phyloP scores from a whole-genome alignment of 331 rosid genomes.

The Ulmus americana region DNA sequence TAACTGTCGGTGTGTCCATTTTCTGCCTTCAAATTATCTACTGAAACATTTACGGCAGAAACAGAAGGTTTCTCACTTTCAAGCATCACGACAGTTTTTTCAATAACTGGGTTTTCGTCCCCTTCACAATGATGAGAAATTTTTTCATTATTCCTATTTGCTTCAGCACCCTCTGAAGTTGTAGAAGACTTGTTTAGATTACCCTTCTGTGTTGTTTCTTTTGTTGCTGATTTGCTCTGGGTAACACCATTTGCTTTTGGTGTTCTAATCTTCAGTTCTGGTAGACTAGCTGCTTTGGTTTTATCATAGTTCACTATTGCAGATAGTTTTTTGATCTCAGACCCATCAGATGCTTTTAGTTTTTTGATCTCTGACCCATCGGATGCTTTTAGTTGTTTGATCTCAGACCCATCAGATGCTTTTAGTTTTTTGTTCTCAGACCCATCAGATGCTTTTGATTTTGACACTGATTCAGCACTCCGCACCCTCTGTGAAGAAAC shows the following conservation, averaged over 20 bases:
- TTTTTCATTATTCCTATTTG: constrained; percentile 35
- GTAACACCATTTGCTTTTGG: constrained; percentile 47
- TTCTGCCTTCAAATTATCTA: constrained; percentile 28
- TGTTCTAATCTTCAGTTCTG: constrained; percentile 86
- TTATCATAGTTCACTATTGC: constrained; percentile 75
- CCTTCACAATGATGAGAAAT: constrained; percentile 35
- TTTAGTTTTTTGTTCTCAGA: constrained; percentile 64
- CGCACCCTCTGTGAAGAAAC: constrained; percentile 45
- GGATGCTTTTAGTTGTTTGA: constrained; percentile 47
- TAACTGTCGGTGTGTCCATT: constrained; percentile 22
- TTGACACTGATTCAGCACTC: constrained; percentile 31
- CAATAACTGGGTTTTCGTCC: constrained; percentile 68
- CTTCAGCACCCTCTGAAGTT: constrained; percentile 38
- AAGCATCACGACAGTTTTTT: constrained; percentile 82
- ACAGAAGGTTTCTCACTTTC: constrained; percentile 53
- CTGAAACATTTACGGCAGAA: constrained; percentile 28
- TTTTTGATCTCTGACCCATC: constrained; percentile 43
- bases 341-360: too few relatives aligned
- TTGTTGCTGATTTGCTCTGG: constrained; percentile 37
- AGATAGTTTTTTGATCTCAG: constrained; percentile 72
- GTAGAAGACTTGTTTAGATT: constrained; percentile 34
- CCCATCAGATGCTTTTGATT: constrained; percentile 46
- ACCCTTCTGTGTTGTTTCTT: constrained; percentile 45
- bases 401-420: constrained; percentile 50
- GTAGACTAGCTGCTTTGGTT: constrained; percentile 79